phyloP scores from a whole-genome alignment of 306 rosid species.

The Lagenaria siceraria region DNA sequence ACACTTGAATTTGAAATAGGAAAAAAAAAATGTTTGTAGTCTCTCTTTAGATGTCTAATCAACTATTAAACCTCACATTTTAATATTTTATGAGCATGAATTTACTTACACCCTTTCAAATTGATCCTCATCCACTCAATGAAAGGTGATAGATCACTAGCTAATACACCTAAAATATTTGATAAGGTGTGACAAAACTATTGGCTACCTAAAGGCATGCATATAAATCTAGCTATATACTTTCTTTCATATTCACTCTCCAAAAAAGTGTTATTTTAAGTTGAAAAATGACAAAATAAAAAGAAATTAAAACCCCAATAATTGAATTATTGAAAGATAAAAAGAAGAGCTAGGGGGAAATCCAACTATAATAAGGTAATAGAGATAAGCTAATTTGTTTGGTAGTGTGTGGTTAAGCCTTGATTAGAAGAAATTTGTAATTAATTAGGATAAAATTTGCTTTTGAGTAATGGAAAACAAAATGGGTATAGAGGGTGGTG shows the following conservation, averaged over 20 bases:
- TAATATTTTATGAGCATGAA: not conserved
- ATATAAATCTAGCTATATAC: not conserved
- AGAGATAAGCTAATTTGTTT: not conserved
- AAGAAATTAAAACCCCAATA: not conserved
- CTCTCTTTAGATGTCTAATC: not conserved
- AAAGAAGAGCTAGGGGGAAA: not conserved
- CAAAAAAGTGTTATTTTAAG: not conserved
- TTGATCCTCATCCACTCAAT: not conserved
- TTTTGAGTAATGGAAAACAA: not conserved
- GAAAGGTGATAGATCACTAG: not conserved
- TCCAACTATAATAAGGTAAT: not conserved
- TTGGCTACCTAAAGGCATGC: not conserved
- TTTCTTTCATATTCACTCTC: not conserved
- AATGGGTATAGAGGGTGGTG: constrained; percentile 1
- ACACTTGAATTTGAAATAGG: no score
- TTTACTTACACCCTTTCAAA: not conserved
- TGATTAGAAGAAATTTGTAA: not conserved
- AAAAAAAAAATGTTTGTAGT: not conserved
- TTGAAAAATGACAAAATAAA: constrained; percentile 1
- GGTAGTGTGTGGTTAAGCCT: constrained; percentile 4
- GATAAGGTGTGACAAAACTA: not conserved
- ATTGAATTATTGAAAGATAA: not conserved
- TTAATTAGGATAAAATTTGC: not conserved
- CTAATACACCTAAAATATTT: not conserved
- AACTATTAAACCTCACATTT: not conserved